Base-by-base conservation (phyloP, 2,329 filamentous ascomycete species). In the Neofusicoccum umdonicola region DNA sequence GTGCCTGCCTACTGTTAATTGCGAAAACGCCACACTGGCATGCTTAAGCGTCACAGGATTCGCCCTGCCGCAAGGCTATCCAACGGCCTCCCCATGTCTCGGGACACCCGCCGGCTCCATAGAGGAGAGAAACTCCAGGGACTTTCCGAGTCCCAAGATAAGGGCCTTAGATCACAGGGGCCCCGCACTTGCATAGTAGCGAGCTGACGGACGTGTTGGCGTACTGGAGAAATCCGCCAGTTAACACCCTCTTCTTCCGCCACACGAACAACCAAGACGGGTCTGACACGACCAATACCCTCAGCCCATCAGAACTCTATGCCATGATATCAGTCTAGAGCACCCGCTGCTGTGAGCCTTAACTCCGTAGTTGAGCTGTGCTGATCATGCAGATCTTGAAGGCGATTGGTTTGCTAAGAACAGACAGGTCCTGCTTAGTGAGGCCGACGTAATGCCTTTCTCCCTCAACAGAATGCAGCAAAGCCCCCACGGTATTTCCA, bases 381-480 rank as follows among this genome's bases (percentile, higher is more conserved):
- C 41, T 60, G 56, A 60, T 35, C 42, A n/a, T 37, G 22, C 44
- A 37, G 39, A 44, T 44, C 39, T 35, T 13, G 27, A 58, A 45
- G 5, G 13, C 22, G 39, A 58, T 58, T 58, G 54, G 50, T 22
- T 12, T 13, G 35, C 50, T 12, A 6, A 54, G 35, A 39, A 19
- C 50, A 54, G n/a, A 34, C 39, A 58, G 39, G 39, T 58, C 54
- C 54, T 34, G 54, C 54, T 58, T 58, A 58, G 54, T 58, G 54
- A 58, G 54, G 54, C 41, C 27, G 39, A 58, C 54, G 54, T 58
- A 44, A 58, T 58, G 34, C 13, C 27, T 58, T 41, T 34, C 39
- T 27, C n/a, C 39, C 39, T 31, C 42, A 44, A 31, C 27, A 17
- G 27, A 42, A 27, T 27, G 31, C 41, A 15, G 42, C 39, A 45